A percentile compares a stretch with the other conserved stretches of the same genome.
Evolutionary conservation across 257 asterid species (phyloP).

Genomic region (Solanum peruvianum): DNA sequence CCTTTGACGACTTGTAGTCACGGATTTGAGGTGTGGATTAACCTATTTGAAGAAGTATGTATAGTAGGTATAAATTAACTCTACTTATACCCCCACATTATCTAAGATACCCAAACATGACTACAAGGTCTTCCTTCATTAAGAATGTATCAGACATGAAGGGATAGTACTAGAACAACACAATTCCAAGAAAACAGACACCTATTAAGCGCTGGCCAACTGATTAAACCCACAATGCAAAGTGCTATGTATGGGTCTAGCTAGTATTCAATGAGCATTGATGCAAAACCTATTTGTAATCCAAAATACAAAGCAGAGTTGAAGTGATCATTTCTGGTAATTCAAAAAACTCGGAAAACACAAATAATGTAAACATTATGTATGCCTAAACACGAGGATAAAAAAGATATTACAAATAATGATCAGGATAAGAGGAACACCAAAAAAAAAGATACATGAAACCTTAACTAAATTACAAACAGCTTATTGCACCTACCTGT

Average conservation of each 20-base stretch:
- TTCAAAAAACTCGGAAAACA: background rate
- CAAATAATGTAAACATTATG: background rate
- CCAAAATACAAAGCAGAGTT: background rate
- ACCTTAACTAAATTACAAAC: background rate
- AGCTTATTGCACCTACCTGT: background rate
- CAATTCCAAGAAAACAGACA: background rate
- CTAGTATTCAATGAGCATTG: background rate
- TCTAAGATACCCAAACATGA: background rate
- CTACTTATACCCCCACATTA: background rate
- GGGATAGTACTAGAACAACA: background rate
- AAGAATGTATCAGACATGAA: background rate
- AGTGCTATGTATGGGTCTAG: background rate
- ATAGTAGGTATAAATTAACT: background rate
- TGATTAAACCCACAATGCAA: background rate
- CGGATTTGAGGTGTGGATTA: background rate
- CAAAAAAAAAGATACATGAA: background rate
- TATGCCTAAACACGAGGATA: background rate
- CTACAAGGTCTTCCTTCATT: background rate
- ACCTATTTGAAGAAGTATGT: background rate
- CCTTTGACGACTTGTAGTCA: background rate
- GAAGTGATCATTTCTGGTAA: background rate
- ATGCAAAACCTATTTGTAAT: background rate
- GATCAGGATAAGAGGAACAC: background rate
- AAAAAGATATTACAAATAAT: background rate
- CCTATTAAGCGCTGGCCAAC: background rate